Evolutionary conservation across 352 stramenopile genomes (phyloP), one percentile per base, ranked within the genome.

Genomic region (Albugo laibachii): DNA sequence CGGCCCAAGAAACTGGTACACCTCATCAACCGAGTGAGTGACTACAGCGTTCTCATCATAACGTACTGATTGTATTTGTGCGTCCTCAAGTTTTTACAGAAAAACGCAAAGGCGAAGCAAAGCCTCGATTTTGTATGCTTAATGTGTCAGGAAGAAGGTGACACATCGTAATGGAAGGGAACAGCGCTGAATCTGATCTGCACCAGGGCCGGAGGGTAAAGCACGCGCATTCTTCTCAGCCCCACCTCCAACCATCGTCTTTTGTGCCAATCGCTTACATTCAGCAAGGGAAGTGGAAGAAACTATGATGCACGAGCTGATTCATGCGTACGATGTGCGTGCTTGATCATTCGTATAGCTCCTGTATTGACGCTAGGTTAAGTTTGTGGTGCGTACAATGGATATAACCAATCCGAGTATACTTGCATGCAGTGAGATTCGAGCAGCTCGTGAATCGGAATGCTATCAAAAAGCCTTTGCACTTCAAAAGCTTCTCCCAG

Each of bases 301-400:
- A 47, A 82, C 75, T 2, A 77, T 88, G 59, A 73, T 88, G 21
- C 76, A 88, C 49, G 76, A 88, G 48, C 71, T 88, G 50, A 82
- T 88, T 47, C 76, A 88, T 55, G 73, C 76, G 31, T 88, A 86
- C 52, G 76, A 88, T 38, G 76, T 88, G 57, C 27, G 67, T 61
- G 15, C 16, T 43, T 24, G 3, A 10, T 43, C 38, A 31, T 31
- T 43, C 38, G 8, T 24, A 8, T 8, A 10, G 16, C 16, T 43
- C 8, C 8, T 43, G 3, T 19, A 24, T 43, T 43, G 38, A 24
- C 38, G 38, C 38, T 24, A 24, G 3, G 3, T 43, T 3, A 43
- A 88, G 76, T 88, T 84, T 47, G 80, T 69, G 0, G 76, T 88
- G 48, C 71, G 76, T 19, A 70, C 81, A 50, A 88, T 88, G 76